Conservation (phyloP, 1,284 basidiomycete genomes). For the Ceratobasidium sp. region DNA sequence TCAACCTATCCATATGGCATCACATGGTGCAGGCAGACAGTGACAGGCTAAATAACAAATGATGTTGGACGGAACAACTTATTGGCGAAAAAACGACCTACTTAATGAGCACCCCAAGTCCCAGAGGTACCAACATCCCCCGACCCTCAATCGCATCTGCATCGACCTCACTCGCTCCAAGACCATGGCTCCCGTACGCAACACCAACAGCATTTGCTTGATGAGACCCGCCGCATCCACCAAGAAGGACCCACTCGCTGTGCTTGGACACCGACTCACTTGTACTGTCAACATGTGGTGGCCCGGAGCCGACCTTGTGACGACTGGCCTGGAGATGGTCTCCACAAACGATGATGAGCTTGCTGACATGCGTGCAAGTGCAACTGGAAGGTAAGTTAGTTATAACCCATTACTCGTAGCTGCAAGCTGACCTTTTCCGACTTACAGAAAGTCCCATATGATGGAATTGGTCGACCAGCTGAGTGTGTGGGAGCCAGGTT, state of each 20-base stretch:
- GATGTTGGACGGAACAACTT: background rate
- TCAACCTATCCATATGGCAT: background rate
- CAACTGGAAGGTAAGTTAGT: conserved; percentile 10
- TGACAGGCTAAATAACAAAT: background rate
- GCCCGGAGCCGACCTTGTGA: background rate
- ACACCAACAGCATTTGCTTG: background rate
- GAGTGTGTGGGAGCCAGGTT: background rate
- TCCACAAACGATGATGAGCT: background rate
- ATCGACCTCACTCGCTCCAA: no score
- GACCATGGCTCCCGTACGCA: background rate
- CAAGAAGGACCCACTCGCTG: background rate
- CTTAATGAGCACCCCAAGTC: background rate
- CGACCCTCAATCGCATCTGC: background rate
- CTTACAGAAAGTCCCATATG: background rate
- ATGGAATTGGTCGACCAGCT: background rate
- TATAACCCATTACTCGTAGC: background rate
- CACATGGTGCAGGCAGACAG: background rate
- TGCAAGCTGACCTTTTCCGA: background rate
- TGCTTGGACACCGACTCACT: background rate
- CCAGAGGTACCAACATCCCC: background rate
- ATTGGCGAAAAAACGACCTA: conserved; percentile 1
- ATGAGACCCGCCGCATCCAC: background rate
- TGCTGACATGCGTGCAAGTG: background rate
- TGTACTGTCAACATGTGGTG: conserved; percentile 4
- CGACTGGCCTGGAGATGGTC: background rate